These are phyloP conservation scores for Escallonia herrerae DNA, from an alignment of 129 eudicot genomes.

Conservation along the genomic window DNA sequence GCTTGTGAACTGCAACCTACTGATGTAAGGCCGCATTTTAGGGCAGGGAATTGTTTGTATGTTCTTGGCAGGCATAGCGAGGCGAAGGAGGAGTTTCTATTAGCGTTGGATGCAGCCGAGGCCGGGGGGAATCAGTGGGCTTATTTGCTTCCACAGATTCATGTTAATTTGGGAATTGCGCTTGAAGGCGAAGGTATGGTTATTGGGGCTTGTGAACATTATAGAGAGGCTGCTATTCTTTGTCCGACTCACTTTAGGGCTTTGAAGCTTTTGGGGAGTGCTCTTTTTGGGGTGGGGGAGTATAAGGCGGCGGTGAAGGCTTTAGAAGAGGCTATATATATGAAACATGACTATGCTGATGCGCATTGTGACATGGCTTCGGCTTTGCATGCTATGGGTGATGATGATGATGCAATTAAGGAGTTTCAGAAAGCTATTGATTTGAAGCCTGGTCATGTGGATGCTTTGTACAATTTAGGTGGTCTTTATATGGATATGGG, in stretches of 20 bases:
- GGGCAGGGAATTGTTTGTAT: constrained; percentile 90
- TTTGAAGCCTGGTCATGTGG: constrained; percentile 91
- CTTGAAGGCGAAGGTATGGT: constrained; percentile 96
- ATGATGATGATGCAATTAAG: constrained; percentile 77
- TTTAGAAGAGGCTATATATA: constrained; percentile 86
- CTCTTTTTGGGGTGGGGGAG: constrained; percentile 93
- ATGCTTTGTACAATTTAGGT: constrained; percentile 90
- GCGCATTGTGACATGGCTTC: constrained; percentile 98
- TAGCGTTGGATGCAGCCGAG: constrained; percentile 93
- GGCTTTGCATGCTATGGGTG: constrained; percentile 91
- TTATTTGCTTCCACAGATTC: constrained; percentile 92
- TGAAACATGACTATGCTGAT: constrained; percentile 86
- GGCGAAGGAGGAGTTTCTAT: constrained; percentile 66
- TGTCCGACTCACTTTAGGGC: constrained; percentile 99
- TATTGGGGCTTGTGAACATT: constrained; percentile 96
- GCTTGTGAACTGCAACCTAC: constrained; percentile 92
- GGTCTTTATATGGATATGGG: constrained; percentile 98
- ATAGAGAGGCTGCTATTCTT: constrained; percentile 94
- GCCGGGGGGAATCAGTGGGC: constrained; percentile 91
- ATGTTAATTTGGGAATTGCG: constrained; percentile 91
- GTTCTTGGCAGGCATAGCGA: constrained; percentile 57
- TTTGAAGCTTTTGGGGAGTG: constrained; percentile 94
- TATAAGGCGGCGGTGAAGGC: constrained; percentile 95
- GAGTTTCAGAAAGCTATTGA: constrained; percentile 98
- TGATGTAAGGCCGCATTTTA: constrained; percentile 90